Conservation (phyloP, 345 rosid species). For the Citrus maxima region DNA sequence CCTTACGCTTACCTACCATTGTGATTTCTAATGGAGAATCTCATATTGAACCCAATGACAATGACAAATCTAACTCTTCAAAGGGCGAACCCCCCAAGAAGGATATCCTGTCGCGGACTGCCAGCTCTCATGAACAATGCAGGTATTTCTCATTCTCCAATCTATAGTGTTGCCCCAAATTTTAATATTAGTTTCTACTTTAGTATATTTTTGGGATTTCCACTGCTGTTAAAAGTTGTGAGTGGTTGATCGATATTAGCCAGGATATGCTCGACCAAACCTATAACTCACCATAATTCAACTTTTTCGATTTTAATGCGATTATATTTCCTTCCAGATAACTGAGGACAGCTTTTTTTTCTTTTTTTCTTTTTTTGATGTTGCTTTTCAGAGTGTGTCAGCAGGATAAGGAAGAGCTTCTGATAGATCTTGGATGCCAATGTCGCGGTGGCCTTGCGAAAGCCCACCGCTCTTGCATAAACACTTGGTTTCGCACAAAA, state of each 20-base stretch:
- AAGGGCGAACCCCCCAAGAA: slow-evolving; percentile 38
- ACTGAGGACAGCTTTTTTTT: background rate
- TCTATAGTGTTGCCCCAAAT: too few species aligned
- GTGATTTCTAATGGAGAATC: slow-evolving; percentile 49
- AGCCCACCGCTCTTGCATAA: slow-evolving; percentile 79
- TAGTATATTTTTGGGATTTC: too few species aligned
- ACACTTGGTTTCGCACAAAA: slow-evolving; percentile 79
- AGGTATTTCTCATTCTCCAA: slow-evolving; percentile 32
- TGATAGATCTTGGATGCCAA: slow-evolving; percentile 80
- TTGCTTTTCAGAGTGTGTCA: slow-evolving; percentile 63
- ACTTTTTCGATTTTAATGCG: background rate
- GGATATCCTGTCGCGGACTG: slow-evolving; percentile 46
- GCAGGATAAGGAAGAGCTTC: slow-evolving; percentile 78
- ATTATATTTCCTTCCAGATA: background rate
- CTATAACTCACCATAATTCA: too few species aligned
- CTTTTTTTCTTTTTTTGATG: slow-evolving; percentile 2
- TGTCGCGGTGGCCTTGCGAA: slow-evolving; percentile 86
- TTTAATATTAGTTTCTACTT: too few species aligned
- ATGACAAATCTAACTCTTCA: slow-evolving; percentile 14
- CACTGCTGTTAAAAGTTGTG: background rate
- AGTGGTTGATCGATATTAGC: background rate
- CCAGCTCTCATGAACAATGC: slow-evolving; percentile 77
- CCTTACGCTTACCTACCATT: slow-evolving; percentile 27
- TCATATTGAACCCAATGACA: slow-evolving; percentile 20
- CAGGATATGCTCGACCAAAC: background rate